phyloP scores from a whole-genome alignment of 164 flowering plant species.

The Nymphaea thermarum region DNA sequence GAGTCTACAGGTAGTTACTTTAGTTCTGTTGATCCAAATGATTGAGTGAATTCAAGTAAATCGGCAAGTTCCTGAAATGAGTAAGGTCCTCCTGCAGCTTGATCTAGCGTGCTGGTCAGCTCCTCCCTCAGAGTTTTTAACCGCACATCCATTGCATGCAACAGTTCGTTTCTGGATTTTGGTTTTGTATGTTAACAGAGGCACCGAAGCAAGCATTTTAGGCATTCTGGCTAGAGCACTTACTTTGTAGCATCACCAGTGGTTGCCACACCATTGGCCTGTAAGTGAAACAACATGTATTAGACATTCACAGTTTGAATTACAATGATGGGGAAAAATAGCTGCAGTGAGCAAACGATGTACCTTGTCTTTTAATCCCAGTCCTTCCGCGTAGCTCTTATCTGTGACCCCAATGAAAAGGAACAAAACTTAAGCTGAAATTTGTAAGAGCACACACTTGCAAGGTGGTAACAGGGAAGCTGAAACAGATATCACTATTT shows the following conservation, averaged over 20 bases:
- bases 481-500: too few species aligned
- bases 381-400: too few species aligned
- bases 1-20: conserved; percentile 23
- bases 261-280: background rate
- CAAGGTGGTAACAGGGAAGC: too few species aligned
- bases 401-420: too few species aligned
- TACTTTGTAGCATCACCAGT: conserved; percentile 60
- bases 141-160: conserved; percentile 80
- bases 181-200: background rate
- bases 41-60: conserved; percentile 35
- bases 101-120: conserved; percentile 35
- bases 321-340: too few species aligned
- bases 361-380: too few species aligned
- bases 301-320: too few species aligned
- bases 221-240: conserved; percentile 3
- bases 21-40: conserved; percentile 43
- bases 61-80: conserved; percentile 36
- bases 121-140: conserved; percentile 42
- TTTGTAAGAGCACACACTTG: too few species aligned
- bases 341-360: too few species aligned
- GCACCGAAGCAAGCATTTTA: background rate
- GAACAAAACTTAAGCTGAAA: too few species aligned
- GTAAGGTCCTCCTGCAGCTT: conserved; percentile 32
- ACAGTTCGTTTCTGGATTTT: conserved; percentile 58
- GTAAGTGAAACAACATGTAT: background rate